Evolutionary conservation across 2,329 filamentous ascomycete species (phyloP).

Genomic region (Xylaria sp.): DNA sequence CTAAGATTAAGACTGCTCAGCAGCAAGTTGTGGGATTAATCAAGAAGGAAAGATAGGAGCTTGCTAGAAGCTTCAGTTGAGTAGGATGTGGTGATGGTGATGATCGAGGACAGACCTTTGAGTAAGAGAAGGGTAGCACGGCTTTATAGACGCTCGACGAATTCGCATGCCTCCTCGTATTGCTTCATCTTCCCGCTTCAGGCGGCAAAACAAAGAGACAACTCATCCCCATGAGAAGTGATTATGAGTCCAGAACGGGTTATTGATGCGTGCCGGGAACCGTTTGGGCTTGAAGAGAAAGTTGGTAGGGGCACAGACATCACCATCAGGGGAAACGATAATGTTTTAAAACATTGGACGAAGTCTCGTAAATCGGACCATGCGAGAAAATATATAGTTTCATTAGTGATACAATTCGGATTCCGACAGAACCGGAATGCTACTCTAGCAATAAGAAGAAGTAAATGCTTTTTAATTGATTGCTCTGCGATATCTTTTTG

Average conservation of each 20-base stretch:
- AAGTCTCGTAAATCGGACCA: constrained; percentile 14
- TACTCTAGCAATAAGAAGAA: background rate
- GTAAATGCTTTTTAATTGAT: background rate
- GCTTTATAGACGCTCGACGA: constrained; percentile 29
- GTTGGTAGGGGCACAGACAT: constrained; percentile 16
- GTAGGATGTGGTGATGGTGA: constrained; percentile 18
- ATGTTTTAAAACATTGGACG: constrained; percentile 33
- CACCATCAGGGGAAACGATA: constrained; percentile 12
- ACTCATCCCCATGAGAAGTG: background rate
- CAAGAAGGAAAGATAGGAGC: constrained; percentile 6
- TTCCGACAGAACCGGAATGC: background rate
- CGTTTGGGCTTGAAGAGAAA: constrained; percentile 1
- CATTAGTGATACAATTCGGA: constrained; percentile 1
- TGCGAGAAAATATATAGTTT: constrained; percentile 9
- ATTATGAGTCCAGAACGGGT: background rate
- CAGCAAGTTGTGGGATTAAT: constrained; percentile 33
- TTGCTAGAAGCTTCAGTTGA: constrained; percentile 26
- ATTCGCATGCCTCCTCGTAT: background rate
- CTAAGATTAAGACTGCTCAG: constrained; percentile 40
- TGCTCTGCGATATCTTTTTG: background rate
- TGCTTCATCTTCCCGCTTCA: constrained; percentile 1
- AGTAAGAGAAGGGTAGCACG: constrained; percentile 8
- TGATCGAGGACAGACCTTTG: constrained; percentile 2
- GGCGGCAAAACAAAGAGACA: background rate
- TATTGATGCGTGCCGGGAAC: constrained; percentile 5